phyloP scores from a whole-genome alignment of 805 yeast genomes.

The Maudiozyma saulgeensis region DNA sequence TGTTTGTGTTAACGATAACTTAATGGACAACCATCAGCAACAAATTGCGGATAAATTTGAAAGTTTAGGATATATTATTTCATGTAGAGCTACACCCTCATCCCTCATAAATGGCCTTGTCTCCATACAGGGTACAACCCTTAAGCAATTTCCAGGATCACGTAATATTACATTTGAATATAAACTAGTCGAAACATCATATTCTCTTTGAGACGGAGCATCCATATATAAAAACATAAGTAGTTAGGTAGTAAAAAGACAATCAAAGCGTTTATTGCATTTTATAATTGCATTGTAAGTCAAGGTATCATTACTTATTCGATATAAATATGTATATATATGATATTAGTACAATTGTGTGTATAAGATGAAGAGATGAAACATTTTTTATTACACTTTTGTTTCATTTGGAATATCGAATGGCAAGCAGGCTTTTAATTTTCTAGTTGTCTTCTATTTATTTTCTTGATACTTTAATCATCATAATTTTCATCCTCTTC shows the following conservation, averaged over 20 bases:
- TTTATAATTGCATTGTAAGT: not conserved
- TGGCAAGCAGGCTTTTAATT: not conserved
- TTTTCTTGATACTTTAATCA: constrained; percentile 21
- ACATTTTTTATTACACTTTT: too few species aligned
- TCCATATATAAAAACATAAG: too few species aligned
- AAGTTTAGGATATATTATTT: constrained; percentile 21
- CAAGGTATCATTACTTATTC: not conserved
- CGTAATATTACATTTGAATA: constrained; percentile 1
- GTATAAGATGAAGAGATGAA: not conserved
- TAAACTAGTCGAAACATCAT: not conserved
- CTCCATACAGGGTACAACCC: not conserved
- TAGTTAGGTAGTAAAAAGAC: too few species aligned
- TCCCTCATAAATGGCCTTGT: not conserved
- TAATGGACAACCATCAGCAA: constrained; percentile 84
- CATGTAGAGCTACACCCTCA: constrained; percentile 7
- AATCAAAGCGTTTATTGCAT: too few species aligned
- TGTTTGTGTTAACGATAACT: constrained; percentile 56
- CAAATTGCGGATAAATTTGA: constrained; percentile 61
- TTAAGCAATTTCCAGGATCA: not conserved
- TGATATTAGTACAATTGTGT: not conserved
- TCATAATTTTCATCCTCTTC: constrained; percentile 41
- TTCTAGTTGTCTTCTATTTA: not conserved
- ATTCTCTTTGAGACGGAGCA: not conserved
- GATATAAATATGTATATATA: too few species aligned
- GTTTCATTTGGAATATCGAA: too few species aligned